Evolutionary conservation across 164 flowering plant genomes (phyloP).

Genomic region (Taxillus chinensis): DNA sequence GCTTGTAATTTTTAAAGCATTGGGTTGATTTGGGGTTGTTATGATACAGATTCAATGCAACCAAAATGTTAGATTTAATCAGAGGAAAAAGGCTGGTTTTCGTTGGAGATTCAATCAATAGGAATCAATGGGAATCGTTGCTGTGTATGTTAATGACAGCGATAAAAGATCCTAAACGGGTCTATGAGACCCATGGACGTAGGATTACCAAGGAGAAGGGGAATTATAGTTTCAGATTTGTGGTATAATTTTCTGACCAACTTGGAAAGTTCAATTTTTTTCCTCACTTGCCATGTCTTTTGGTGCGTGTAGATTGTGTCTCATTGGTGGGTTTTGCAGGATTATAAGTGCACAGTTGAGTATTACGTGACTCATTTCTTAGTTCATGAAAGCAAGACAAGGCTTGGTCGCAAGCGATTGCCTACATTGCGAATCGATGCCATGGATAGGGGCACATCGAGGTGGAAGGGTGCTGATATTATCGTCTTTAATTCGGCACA

Average conservation of each 20-base stretch:
- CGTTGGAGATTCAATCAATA: constrained; percentile 92
- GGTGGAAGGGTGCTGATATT: constrained; percentile 95
- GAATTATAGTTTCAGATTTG: constrained; percentile 73
- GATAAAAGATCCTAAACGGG: constrained; percentile 63
- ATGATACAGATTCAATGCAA: constrained; percentile 63
- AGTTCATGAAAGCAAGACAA: constrained; percentile 82
- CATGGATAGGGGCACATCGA: constrained; percentile 67
- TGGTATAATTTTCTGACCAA: constrained; percentile 30
- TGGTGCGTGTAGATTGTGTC: not conserved
- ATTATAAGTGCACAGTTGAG: constrained; percentile 83
- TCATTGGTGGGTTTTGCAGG: constrained; percentile 38
- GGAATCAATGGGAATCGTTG: constrained; percentile 99
- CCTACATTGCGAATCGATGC: constrained; percentile 71
- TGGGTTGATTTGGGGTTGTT: not conserved
- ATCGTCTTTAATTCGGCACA: constrained; percentile 90
- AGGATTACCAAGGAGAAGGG: constrained; percentile 80
- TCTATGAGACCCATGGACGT: constrained; percentile 71
- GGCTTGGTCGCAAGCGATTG: constrained; percentile 54
- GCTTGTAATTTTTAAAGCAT: not conserved
- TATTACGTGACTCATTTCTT: constrained; percentile 79
- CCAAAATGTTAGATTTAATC: constrained; percentile 61
- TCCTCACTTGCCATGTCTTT: not conserved
- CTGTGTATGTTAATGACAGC: constrained; percentile 74
- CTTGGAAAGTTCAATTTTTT: not conserved
- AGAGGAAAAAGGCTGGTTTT: constrained; percentile 91